Evolutionary conservation across 2,329 filamentous ascomycete genomes (phyloP).

Genomic region (Claviceps cyperi): DNA sequence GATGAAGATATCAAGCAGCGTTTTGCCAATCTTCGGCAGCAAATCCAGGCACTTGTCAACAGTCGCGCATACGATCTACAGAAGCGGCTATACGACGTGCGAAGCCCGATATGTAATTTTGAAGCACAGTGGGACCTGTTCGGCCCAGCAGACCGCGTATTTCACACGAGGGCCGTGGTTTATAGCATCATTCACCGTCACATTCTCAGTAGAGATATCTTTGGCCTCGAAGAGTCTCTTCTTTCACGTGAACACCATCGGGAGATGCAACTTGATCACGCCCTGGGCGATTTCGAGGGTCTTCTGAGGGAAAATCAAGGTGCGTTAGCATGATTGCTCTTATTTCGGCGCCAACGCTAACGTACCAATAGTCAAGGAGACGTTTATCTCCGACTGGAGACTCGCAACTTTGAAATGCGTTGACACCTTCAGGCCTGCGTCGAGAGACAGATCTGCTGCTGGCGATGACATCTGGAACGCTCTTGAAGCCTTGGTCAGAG

Average conservation of each 20-base stretch:
- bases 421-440: not conserved
- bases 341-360: not conserved
- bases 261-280: not conserved
- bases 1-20: not conserved
- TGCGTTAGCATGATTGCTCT: not conserved
- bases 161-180: not conserved
- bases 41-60: not conserved
- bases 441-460: not conserved
- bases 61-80: too few relatives aligned
- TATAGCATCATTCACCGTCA: not conserved
- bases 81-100: too few relatives aligned
- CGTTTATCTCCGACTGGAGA: not conserved
- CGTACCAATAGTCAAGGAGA: not conserved
- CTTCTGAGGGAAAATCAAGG: not conserved
- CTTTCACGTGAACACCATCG: not conserved
- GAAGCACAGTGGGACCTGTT: not conserved
- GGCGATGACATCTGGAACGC: not conserved
- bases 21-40: not conserved
- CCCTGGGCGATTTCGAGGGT: not conserved
- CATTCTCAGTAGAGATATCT: not conserved
- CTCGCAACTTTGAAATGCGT: not conserved
- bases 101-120: not conserved
- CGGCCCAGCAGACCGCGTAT: not conserved
- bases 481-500: not conserved
- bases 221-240: not conserved